Evolutionary conservation across 306 rosid species (phyloP).

Genomic region (Morella rubra): DNA sequence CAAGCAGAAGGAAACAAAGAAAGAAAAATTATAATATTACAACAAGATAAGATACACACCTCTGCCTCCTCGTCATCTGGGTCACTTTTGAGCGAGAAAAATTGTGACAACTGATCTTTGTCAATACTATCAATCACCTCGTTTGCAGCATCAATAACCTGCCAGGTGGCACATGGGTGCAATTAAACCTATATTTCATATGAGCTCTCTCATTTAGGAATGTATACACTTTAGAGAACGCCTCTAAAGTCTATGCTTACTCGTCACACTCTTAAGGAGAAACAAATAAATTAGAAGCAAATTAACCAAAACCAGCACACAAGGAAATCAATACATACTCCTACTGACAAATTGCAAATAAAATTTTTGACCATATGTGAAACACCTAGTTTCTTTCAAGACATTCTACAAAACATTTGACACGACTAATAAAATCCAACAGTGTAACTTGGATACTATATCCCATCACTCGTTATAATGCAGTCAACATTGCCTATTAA

Average conservation of each 20-base stretch:
- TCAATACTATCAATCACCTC: constrained; percentile 76
- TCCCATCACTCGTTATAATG: background rate
- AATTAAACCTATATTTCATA: background rate
- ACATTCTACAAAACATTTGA: background rate
- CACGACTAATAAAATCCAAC: background rate
- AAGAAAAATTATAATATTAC: background rate
- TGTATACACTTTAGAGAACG: background rate
- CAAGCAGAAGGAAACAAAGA: constrained; percentile 16
- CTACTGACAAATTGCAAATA: background rate
- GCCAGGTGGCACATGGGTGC: constrained; percentile 23
- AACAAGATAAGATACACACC: constrained; percentile 37
- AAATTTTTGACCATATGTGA: background rate
- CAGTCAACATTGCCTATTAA: background rate
- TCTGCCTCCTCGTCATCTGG: constrained; percentile 91
- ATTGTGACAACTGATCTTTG: constrained; percentile 74
- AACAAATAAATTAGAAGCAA: background rate
- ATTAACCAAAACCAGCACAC: background rate
- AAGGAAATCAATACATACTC: background rate
- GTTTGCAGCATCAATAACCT: constrained; percentile 84
- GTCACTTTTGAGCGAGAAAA: constrained; percentile 65
- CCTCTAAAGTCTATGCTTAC: background rate
- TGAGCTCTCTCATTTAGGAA: background rate
- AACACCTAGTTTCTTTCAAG: background rate
- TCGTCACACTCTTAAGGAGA: background rate
- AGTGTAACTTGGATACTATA: background rate